Evolutionary conservation across 2,329 filamentous ascomycete species (phyloP), one percentile per base, ranked within the genome.

Genomic region (Colletotrichum destructivum): DNA sequence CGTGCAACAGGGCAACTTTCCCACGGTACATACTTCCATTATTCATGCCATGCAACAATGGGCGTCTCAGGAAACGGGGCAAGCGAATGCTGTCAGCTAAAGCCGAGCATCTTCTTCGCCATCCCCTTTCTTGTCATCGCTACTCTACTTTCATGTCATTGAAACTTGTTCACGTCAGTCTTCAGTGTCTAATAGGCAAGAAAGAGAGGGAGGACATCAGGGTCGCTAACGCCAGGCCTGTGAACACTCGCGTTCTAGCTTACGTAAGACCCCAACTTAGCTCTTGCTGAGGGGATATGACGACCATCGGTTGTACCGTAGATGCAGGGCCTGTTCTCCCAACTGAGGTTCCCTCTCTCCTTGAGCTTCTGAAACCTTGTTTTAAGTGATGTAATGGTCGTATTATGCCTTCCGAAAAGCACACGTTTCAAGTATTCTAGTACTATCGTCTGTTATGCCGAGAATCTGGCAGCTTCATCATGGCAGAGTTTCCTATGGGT

Each of bases 131-230:
- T 31, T 54, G 23, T 54, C 12, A 12, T 54, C 51, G 21, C 7
- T 16, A 31, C 13, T 38, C 35, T 38, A 26, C 26, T 26, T 26
- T 26, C 31, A 6, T 55, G 52, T 35, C 16, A n/a, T 18, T 3
- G 31, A 55, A 49, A 49, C 51, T 54, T 54, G 54, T 42, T 15
- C 47, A 49, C 47, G n/a, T 49, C 47, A n/a, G 47, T 23, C n/a
- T 56, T 9, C 12, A 26, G 26, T 54, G 23, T 35, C 23, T 2
- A 18, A 54, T 16, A 23, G 26, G 3, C 26, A 26, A 26, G 26
- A 54, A 15, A 31, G 26, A 18, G 26, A 54, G 26, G 51, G 23
- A 54, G 26, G 51, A 35, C 26, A 16, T 54, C 51, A 11, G 35
- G 51, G 13, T 18, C 16, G 51, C n/a, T 54, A 5, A 54, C 51